A percentile compares a stretch with the other conserved stretches of the same genome.
Evolutionary conservation across 805 yeast genomes (phyloP).

Genomic region (Vanderwaltozyma verrucispora): DNA sequence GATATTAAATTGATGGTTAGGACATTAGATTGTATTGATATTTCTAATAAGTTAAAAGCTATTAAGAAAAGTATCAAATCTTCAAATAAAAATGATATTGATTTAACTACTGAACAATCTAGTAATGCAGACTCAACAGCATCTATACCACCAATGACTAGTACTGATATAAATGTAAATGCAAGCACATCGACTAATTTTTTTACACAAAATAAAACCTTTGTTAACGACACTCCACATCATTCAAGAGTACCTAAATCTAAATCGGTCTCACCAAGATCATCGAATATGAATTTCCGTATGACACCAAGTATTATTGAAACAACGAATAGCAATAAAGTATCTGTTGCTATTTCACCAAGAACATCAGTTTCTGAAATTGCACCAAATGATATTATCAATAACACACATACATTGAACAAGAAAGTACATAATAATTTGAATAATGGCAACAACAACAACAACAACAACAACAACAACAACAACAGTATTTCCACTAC

Average conservation of each 20-base stretch:
- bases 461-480: too few species aligned
- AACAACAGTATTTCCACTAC: too few species aligned
- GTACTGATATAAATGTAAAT: too few species aligned
- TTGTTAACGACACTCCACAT: neutral
- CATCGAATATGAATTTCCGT: conserved; percentile 1
- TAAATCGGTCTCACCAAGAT: neutral
- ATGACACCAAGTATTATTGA: conserved; percentile 1
- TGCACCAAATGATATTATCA: too few species aligned
- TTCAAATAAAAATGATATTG: neutral
- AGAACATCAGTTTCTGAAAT: conserved; percentile 10
- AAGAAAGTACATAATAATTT: too few species aligned
- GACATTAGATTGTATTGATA: conserved; percentile 24
- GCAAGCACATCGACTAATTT: too few species aligned
- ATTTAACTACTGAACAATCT: neutral
- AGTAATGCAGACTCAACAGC: neutral
- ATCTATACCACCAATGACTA: too few species aligned
- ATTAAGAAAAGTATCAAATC: neutral
- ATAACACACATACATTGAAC: too few species aligned
- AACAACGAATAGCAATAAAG: neutral
- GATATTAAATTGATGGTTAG: conserved; percentile 50
- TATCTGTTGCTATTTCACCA: conserved; percentile 8
- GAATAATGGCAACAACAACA: too few species aligned
- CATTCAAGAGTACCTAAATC: neutral
- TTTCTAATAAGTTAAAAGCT: conserved; percentile 16
- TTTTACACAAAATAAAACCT: too few species aligned